A percentile compares a stretch with the other conserved stretches of the same genome.
These are phyloP conservation scores for Huntiella bhutanensis DNA, from an alignment of 2,329 filamentous ascomycete species.

Conservation along the genomic window DNA sequence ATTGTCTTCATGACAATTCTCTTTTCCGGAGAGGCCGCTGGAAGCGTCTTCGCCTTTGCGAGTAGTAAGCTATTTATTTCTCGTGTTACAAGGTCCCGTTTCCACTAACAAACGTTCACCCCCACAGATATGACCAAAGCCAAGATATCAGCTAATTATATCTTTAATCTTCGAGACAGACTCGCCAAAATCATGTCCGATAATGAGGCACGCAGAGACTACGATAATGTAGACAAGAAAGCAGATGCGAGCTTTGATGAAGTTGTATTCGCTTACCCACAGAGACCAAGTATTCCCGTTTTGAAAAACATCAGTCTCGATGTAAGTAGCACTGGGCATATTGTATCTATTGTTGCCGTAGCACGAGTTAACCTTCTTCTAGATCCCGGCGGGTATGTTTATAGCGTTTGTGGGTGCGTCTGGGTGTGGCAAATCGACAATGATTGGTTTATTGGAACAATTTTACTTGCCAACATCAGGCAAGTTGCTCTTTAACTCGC, in stretches of 20 bases:
- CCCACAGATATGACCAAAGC: constrained; percentile 27
- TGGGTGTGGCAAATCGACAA: constrained; percentile 41
- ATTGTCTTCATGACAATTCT: constrained; percentile 31
- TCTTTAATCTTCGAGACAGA: constrained; percentile 23
- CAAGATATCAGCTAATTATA: constrained; percentile 28
- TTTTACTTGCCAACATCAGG: constrained; percentile 23
- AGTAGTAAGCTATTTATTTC: constrained; percentile 19
- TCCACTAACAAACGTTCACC: not conserved
- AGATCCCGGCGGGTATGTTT: constrained; percentile 27
- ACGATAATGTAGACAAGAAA: constrained; percentile 14
- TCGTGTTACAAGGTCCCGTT: not conserved
- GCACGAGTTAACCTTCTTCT: not conserved
- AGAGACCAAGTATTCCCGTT: constrained; percentile 19
- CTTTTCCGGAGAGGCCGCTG: constrained; percentile 25
- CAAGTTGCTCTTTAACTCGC: constrained; percentile 16
- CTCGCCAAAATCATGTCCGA: constrained; percentile 18
- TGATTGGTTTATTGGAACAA: constrained; percentile 31
- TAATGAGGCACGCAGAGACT: constrained; percentile 10
- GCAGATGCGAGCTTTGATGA: constrained; percentile 28
- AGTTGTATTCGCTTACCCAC: constrained; percentile 39
- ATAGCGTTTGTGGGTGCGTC: constrained; percentile 37
- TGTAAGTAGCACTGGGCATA: constrained; percentile 9
- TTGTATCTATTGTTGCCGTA: too few relatives aligned
- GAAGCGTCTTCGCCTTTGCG: constrained; percentile 26
- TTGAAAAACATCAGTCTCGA: constrained; percentile 22